Percentiles rank a stretch among this genome's conserved stretches.
These are phyloP conservation scores for Arthrobotrys iridis DNA, from an alignment of 2,329 filamentous ascomycete genomes.

Conservation along the genomic window DNA sequence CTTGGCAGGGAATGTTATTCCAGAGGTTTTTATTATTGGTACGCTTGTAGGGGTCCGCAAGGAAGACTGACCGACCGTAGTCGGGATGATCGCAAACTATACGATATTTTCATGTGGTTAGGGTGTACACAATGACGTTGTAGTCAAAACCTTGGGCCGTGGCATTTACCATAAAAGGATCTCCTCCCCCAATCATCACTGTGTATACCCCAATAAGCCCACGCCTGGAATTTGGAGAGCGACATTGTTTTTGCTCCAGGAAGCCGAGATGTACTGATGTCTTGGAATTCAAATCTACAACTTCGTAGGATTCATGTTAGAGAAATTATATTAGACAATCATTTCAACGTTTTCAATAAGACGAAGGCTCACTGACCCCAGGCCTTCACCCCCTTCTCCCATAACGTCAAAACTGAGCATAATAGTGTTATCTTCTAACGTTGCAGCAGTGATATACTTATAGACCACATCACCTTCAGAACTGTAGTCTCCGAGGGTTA, in stretches of 20 bases:
- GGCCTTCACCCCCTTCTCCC: background rate
- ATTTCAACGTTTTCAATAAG: no score
- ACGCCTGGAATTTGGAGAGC: background rate
- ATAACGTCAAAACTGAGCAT: background rate
- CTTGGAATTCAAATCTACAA: conserved; percentile 26
- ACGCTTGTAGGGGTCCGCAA: conserved; percentile 25
- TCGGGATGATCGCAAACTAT: conserved; percentile 39
- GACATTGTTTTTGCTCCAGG: conserved; percentile 8
- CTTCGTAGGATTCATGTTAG: no score
- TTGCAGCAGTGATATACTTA: background rate
- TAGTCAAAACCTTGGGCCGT: background rate
- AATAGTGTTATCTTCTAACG: conserved; percentile 31
- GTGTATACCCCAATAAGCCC: background rate
- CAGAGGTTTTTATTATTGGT: conserved; percentile 18
- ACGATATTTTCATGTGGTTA: background rate
- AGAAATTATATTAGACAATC: no score
- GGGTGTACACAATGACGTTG: background rate
- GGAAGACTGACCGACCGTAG: conserved; percentile 28
- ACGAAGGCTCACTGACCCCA: conserved; percentile 15
- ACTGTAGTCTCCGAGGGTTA: background rate
- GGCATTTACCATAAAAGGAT: conserved; percentile 22
- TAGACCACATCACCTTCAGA: background rate
- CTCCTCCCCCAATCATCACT: background rate
- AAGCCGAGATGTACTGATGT: background rate
- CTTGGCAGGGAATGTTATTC: conserved; percentile 36